These are phyloP conservation scores for Boletus pseudopeckii DNA, from an alignment of 768 basidiomycete genomes.

Conservation along the genomic window DNA sequence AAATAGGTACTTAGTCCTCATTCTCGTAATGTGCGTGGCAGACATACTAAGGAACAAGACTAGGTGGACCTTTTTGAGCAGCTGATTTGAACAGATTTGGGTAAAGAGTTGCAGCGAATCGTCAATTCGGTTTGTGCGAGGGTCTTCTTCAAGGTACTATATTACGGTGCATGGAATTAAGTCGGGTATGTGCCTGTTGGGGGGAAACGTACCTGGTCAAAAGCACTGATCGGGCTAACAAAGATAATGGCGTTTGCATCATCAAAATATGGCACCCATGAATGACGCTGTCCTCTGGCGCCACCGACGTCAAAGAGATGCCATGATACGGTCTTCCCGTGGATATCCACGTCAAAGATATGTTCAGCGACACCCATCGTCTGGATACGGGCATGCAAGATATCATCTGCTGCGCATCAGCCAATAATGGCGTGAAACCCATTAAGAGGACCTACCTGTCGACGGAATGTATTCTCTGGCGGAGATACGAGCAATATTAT, in stretches of 20 bases:
- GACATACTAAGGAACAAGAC: slow-evolving; percentile 57
- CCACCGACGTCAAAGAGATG: slow-evolving; percentile 73
- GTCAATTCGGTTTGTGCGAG: slow-evolving; percentile 79
- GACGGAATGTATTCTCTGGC: slow-evolving; percentile 68
- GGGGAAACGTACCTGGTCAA: slow-evolving; percentile 57
- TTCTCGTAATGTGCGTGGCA: background rate
- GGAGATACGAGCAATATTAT: slow-evolving; percentile 69
- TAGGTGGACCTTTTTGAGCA: slow-evolving; percentile 67
- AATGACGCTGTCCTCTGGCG: slow-evolving; percentile 67
- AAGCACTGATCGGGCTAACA: slow-evolving; percentile 74
- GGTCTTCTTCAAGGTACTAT: slow-evolving; percentile 85
- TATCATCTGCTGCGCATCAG: slow-evolving; percentile 56
- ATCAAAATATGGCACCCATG: slow-evolving; percentile 67
- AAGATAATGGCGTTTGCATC: slow-evolving; percentile 80
- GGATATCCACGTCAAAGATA: slow-evolving; percentile 75
- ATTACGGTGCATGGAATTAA: background rate
- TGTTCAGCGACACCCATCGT: slow-evolving; percentile 89
- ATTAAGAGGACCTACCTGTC: slow-evolving; percentile 47
- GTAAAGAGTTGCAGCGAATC: slow-evolving; percentile 88
- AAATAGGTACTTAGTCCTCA: background rate
- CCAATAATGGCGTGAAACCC: slow-evolving; percentile 27
- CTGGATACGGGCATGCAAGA: slow-evolving; percentile 85
- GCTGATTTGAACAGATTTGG: slow-evolving; percentile 76
- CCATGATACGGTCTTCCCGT: slow-evolving; percentile 74
- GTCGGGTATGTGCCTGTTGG: background rate